Percentiles rank a stretch among this genome's conserved stretches.
These are phyloP conservation scores for Alternaria alternata DNA, from an alignment of 2,329 filamentous ascomycete species.

Conservation along the genomic window DNA sequence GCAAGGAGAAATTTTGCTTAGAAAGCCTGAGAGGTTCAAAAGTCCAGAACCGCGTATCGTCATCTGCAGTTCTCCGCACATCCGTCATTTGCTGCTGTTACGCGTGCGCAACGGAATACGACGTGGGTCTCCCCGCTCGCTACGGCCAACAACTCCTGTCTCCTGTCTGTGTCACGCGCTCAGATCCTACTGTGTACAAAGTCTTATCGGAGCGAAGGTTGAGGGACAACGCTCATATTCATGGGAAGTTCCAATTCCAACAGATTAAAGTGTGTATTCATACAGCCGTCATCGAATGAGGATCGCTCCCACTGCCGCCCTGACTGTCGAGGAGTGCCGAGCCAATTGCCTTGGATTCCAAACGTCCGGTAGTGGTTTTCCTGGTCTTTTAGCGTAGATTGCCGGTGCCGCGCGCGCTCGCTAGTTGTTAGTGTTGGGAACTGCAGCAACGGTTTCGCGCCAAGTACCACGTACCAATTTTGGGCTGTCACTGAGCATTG, in stretches of 20 bases:
- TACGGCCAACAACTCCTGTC: not conserved
- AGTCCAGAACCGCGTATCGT: not conserved
- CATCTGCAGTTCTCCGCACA: not conserved
- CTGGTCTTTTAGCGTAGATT: constrained; percentile 1
- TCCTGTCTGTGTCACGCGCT: not conserved
- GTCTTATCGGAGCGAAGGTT: not conserved
- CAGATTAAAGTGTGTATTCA: not conserved
- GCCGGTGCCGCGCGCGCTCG: constrained; percentile 16
- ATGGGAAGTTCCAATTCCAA: not conserved
- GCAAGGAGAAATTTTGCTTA: not conserved
- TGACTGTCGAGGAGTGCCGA: not conserved
- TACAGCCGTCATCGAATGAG: not conserved
- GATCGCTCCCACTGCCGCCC: not conserved
- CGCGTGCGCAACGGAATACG: not conserved
- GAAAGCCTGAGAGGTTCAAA: not conserved
- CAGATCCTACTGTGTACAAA: not conserved
- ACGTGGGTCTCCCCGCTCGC: not conserved
- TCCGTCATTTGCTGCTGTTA: not conserved
- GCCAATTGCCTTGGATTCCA: constrained; percentile 1
- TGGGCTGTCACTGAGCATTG: constrained; percentile 1
- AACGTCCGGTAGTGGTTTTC: not conserved
- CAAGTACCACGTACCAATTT: not conserved
- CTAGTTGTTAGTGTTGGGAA: not conserved
- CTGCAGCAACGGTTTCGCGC: constrained; percentile 11
- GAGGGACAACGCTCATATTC: not conserved